Conservation (phyloP, 106 monocot species). For the Narthecium ossifragum region DNA sequence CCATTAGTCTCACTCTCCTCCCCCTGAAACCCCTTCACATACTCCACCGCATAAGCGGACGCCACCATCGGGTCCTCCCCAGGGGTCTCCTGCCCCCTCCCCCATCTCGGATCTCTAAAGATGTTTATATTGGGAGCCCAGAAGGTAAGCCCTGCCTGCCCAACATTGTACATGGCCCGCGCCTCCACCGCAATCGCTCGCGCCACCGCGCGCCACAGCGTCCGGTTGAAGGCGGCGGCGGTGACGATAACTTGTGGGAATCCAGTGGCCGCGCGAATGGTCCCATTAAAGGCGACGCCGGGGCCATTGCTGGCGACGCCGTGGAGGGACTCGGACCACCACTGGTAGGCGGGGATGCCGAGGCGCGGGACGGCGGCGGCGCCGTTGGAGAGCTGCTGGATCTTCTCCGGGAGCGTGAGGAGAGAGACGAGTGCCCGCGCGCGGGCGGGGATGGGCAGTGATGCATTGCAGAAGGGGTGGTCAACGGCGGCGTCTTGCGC, state of each 20-base stretch:
- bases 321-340: conserved; percentile 99
- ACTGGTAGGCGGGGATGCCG: conserved; percentile 65
- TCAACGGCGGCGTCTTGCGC: no score
- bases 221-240: conserved; percentile 70
- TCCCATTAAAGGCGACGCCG: conserved; percentile 59
- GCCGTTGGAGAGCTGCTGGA: conserved; percentile 59
- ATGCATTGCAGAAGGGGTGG: conserved; percentile 82
- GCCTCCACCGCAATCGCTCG: conserved; percentile 59
- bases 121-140: conserved; percentile 97
- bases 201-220: conserved; percentile 59
- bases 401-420: conserved; percentile 67
- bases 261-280: conserved; percentile 56
- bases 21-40: conserved; percentile 64
- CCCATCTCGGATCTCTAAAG: conserved; percentile 94
- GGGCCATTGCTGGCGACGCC: conserved; percentile 79
- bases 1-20: no score
- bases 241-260: conserved; percentile 88
- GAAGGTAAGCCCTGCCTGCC: conserved; percentile 90
- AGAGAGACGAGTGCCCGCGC: conserved; percentile 56
- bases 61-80: conserved; percentile 79
- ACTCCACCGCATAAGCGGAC: conserved; percentile 54
- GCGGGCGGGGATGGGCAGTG: conserved; percentile 50
- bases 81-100: conserved; percentile 89
- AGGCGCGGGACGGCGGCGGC: conserved; percentile 74
- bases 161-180: conserved; percentile 64